These are phyloP conservation scores for Spathaspora gorwiae DNA, from an alignment of 805 yeast species.

Conservation along the genomic window DNA sequence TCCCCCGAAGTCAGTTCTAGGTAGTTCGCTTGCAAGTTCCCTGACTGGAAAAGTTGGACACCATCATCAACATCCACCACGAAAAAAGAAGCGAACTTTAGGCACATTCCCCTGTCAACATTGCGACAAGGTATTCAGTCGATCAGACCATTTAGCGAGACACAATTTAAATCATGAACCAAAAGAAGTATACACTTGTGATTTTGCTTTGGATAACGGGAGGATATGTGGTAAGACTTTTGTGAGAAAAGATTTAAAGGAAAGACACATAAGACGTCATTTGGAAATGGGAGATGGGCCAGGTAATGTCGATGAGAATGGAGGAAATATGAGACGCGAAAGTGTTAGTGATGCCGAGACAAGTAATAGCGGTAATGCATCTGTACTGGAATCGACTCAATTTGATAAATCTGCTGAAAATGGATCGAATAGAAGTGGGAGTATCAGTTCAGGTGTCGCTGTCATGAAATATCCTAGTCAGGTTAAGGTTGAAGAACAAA, in stretches of 20 bases:
- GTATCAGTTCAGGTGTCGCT: not conserved
- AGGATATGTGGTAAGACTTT: constrained; percentile 54
- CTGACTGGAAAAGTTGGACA: too few species aligned
- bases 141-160: constrained; percentile 62
- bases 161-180: constrained; percentile 60
- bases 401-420: too few species aligned
- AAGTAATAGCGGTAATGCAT: not conserved
- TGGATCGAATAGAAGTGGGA: not conserved
- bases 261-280: constrained; percentile 34
- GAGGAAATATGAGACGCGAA: not conserved
- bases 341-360: not conserved
- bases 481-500: not conserved
- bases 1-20: too few species aligned
- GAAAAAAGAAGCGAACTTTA: constrained; percentile 22
- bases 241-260: constrained; percentile 56
- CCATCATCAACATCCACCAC: not conserved
- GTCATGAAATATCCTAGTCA: not conserved
- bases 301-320: not conserved
- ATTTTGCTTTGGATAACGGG: constrained; percentile 34
- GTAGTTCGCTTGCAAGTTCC: too few species aligned
- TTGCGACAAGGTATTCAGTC: constrained; percentile 52
- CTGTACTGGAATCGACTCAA: not conserved
- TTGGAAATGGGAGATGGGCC: constrained; percentile 6
- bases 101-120: constrained; percentile 34
- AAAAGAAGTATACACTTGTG: constrained; percentile 53